These are phyloP conservation scores for Entomortierella chlamydospora DNA, from an alignment of 192 early-diverging fungal species.

Conservation along the genomic window DNA sequence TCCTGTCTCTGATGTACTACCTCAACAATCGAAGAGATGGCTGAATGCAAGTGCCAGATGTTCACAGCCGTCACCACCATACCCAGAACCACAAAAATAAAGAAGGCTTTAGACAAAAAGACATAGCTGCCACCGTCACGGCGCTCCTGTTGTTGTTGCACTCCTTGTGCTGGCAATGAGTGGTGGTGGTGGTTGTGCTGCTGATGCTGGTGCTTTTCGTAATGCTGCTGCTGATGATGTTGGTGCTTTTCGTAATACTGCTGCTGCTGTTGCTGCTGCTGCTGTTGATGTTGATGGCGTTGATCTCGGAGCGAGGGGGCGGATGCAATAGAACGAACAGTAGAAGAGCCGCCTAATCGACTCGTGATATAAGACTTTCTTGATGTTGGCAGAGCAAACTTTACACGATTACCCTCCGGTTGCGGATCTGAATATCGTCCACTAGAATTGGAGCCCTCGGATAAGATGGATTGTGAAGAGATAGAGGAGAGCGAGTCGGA, in stretches of 20 bases:
- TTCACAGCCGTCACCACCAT: slow-evolving; percentile 28
- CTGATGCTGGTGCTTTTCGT: not conserved
- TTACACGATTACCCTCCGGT: slow-evolving; percentile 1
- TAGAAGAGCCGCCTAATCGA: not conserved
- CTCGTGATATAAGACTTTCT: not conserved
- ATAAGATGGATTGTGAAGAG: not conserved
- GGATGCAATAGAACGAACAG: slow-evolving; percentile 11
- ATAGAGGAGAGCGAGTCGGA: not conserved
- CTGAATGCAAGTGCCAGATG: slow-evolving; percentile 24
- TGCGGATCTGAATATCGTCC: not conserved
- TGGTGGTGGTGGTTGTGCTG: not conserved
- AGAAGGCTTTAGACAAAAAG: slow-evolving; percentile 1
- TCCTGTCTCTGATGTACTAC: slow-evolving; percentile 26
- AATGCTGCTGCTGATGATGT: slow-evolving; percentile 5
- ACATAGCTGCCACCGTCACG: not conserved
- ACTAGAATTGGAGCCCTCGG: not conserved
- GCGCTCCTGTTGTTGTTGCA: not conserved
- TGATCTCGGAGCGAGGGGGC: slow-evolving; percentile 6
- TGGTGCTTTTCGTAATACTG: too few species aligned
- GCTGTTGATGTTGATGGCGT: slow-evolving; percentile 8
- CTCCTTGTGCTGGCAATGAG: too few species aligned
- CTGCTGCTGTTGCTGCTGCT: slow-evolving; percentile 1
- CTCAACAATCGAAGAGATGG: slow-evolving; percentile 23
- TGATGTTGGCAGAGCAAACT: slow-evolving; percentile 2
- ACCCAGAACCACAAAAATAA: slow-evolving; percentile 19